A percentile compares a stretch with the other conserved stretches of the same genome.
Evolutionary conservation across 495 filamentous ascomycete genomes (phyloP).

Genomic region (Aspergillus conjunctus): DNA sequence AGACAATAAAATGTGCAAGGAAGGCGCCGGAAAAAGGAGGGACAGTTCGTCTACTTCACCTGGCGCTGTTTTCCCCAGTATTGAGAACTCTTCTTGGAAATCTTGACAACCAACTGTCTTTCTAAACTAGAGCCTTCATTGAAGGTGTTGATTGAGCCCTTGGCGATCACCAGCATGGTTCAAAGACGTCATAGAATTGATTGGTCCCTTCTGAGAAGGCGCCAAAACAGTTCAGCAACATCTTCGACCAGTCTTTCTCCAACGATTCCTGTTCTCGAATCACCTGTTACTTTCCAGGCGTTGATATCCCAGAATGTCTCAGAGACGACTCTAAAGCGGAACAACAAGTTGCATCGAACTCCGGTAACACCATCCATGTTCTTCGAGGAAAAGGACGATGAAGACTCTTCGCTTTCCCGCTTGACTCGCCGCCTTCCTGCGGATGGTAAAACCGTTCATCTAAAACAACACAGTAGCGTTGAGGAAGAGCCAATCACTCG

Average conservation of each 20-base stretch:
- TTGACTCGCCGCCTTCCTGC: constrained; percentile 14
- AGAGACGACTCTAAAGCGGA: constrained; percentile 25
- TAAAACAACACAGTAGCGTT: constrained; percentile 16
- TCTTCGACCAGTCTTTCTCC: constrained; percentile 28
- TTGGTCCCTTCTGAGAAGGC: constrained; percentile 24
- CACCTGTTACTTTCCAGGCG: constrained; percentile 26
- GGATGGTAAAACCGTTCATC: constrained; percentile 19
- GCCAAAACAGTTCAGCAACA: constrained; percentile 17
- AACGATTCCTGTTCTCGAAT: constrained; percentile 26
- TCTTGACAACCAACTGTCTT: too few species aligned
- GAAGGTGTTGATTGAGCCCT: neutral
- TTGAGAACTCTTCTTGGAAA: too few species aligned
- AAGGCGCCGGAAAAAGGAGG: too few species aligned
- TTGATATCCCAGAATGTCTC: constrained; percentile 18
- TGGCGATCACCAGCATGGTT: constrained; percentile 14
- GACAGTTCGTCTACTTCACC: too few species aligned
- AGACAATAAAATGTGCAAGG: too few species aligned
- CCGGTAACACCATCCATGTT: constrained; percentile 31
- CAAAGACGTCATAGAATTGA: constrained; percentile 23
- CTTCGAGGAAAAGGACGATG: constrained; percentile 28
- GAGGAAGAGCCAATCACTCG: constrained; percentile 32
- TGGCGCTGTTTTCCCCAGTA: too few species aligned
- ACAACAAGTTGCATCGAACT: constrained; percentile 16
- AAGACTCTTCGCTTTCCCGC: constrained; percentile 25
- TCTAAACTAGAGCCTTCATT: neutral